Base-by-base conservation (phyloP, 1,139 yeast genomes). In the Zhuliangozyma parablackwelliae region DNA sequence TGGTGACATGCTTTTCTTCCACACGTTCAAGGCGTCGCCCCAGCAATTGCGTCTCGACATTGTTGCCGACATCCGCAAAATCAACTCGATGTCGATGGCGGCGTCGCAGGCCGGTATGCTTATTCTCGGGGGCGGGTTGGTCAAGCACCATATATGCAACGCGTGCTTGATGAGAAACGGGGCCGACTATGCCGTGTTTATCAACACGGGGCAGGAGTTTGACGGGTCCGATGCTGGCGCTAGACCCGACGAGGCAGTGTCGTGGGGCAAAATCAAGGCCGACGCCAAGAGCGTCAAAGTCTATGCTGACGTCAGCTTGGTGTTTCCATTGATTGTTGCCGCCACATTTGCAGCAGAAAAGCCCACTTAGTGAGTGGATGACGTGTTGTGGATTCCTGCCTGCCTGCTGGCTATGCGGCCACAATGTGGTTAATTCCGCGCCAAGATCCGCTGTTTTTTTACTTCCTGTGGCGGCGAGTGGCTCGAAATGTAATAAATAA, bases 161-260 rank as follows among this genome's bases (percentile, higher is more conserved):
- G 98, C 99, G 6, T 90, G 97, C 61, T 72, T 92, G 53, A 92
- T 92, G 99, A 82, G 99, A 71, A 94, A 92, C 53, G 99, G 99
- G 50, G 98, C 99, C 20, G 99, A 92, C 59, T 88, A 82, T 56
- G 97, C 98, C 3, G 97, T 92, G 13, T 92, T 79, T 63, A 90
- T 92, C 59, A 94, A 94, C 63, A 92, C 99, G 10, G 98, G 97
- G 30, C 98, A 92, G 65, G 99, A 92, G 60, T 94, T 89, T 55
- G 99, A 92, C 56, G 98, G 98, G 35, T 87, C 96, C 11, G 99
- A 92, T 61, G 97, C 98, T 12, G 99, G 99, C 46, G 99, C 99
- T 6, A 78, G 98, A 57, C 97, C 98, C 1, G 98, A 94, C 59
- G 99, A 92, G 65, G 98, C 98, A 23, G 84, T 92, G 37, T 85